Percentiles rank a stretch among this genome's conserved stretches.
Conservation (phyloP, 1,284 basidiomycete species). For the Mycena citricolor region DNA sequence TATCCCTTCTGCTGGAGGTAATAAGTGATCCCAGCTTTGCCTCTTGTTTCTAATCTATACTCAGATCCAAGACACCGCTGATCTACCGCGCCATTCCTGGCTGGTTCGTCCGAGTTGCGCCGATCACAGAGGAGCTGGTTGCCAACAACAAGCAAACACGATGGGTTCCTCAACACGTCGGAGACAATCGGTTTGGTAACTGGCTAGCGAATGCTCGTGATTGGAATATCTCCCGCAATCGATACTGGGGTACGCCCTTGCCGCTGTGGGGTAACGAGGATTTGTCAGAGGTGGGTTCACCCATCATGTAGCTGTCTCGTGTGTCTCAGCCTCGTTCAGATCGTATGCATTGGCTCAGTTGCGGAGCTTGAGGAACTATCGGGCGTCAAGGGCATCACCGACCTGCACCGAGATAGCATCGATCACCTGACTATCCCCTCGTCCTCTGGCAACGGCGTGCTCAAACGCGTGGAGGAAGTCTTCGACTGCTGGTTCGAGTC, state of each 20-base stretch:
- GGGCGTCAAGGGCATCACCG: conserved; percentile 84
- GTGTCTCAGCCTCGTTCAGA: conserved; percentile 40
- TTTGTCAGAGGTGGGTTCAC: conserved; percentile 71
- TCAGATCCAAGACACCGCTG: conserved; percentile 83
- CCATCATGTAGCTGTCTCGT: conserved; percentile 5
- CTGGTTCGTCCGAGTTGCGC: conserved; percentile 94
- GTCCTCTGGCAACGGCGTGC: conserved; percentile 80
- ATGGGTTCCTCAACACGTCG: conserved; percentile 93
- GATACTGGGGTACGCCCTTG: conserved; percentile 99
- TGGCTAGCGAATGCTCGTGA: conserved; percentile 98
- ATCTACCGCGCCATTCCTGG: conserved; percentile 96
- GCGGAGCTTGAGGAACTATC: conserved; percentile 87
- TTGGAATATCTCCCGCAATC: conserved; percentile 99
- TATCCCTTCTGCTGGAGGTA: conserved; percentile 99
- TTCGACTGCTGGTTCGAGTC: conserved; percentile 99
- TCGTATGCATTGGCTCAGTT: conserved; percentile 88
- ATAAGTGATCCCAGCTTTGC: no score
- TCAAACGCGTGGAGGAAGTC: conserved; percentile 93
- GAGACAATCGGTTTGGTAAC: conserved; percentile 93
- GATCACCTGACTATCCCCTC: conserved; percentile 98
- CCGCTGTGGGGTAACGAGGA: conserved; percentile 97
- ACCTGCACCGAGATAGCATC: conserved; percentile 93
- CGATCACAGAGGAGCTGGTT: conserved; percentile 84
- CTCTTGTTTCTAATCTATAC: neutral
- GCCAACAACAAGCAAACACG: conserved; percentile 88